These are phyloP conservation scores for Candida ovalis DNA, from an alignment of 805 yeast genomes.

Conservation along the genomic window DNA sequence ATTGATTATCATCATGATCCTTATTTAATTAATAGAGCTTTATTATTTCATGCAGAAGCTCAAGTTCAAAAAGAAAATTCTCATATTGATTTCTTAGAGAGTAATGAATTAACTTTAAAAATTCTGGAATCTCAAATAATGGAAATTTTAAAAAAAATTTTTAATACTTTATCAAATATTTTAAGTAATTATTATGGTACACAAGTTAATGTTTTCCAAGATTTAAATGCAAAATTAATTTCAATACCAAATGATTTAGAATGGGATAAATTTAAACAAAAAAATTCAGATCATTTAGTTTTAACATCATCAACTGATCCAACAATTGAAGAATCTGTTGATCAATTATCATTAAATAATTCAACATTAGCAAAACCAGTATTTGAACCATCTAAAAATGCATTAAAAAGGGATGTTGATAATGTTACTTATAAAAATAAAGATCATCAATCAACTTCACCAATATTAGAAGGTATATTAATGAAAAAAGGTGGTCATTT, in stretches of 20 bases:
- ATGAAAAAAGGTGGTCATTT: constrained; percentile 42
- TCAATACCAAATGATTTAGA: constrained; percentile 38
- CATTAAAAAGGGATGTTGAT: constrained; percentile 34
- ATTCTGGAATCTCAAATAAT: constrained; percentile 42
- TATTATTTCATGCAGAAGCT: constrained; percentile 33
- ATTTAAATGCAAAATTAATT: constrained; percentile 29
- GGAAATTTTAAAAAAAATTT: constrained; percentile 37
- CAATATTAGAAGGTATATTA: constrained; percentile 45
- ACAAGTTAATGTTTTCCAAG: constrained; percentile 27
- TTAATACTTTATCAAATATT: constrained; percentile 27
- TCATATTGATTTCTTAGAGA: constrained; percentile 40
- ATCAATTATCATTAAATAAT: background rate
- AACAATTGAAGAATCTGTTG: constrained; percentile 1
- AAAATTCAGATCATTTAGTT: constrained; percentile 33
- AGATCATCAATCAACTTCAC: constrained; percentile 37
- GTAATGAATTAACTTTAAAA: constrained; percentile 37
- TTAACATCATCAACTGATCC: constrained; percentile 19
- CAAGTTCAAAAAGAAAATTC: constrained; percentile 45
- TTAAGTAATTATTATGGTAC: constrained; percentile 30
- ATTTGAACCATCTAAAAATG: constrained; percentile 9
- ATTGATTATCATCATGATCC: constrained; percentile 43
- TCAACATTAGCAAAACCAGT: constrained; percentile 6
- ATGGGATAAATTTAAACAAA: constrained; percentile 39
- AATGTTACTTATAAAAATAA: constrained; percentile 36
- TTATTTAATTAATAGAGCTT: constrained; percentile 37